Evolutionary conservation across 1,139 yeast genomes (phyloP).

Genomic region (Blastobotrys apis): DNA sequence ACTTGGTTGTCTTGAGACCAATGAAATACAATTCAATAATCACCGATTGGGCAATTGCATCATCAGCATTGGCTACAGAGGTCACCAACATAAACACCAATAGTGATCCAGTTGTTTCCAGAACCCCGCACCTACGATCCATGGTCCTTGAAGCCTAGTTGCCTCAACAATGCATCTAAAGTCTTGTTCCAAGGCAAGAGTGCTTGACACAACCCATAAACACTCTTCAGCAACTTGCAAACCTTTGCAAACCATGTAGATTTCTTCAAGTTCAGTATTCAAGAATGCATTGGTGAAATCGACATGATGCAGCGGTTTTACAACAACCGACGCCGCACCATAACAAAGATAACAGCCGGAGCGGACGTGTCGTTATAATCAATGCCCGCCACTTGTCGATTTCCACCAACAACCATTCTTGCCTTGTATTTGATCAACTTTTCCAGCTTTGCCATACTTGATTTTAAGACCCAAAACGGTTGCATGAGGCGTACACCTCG

Average conservation of each 20-base stretch:
- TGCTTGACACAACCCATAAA: constrained; percentile 28
- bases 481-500: no score
- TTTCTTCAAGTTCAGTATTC: constrained; percentile 20
- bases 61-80: background rate
- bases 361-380: background rate
- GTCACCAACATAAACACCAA: constrained; percentile 4
- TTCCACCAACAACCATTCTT: background rate
- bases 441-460: no score
- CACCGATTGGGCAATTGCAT: background rate
- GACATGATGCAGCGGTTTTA: no score
- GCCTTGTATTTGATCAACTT: background rate
- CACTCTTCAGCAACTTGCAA: constrained; percentile 20
- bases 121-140: background rate
- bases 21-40: background rate
- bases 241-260: no score
- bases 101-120: background rate
- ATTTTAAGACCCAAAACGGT: no score
- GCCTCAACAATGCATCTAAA: background rate
- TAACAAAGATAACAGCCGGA: no score
- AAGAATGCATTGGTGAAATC: constrained; percentile 11
- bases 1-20: no score
- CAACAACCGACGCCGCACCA: no score
- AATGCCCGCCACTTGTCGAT: background rate
- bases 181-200: constrained; percentile 24
- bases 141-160: constrained; percentile 11